These are phyloP conservation scores for Hyphodiscus sp. DNA, from an alignment of 2,329 filamentous ascomycete genomes.

Conservation along the genomic window DNA sequence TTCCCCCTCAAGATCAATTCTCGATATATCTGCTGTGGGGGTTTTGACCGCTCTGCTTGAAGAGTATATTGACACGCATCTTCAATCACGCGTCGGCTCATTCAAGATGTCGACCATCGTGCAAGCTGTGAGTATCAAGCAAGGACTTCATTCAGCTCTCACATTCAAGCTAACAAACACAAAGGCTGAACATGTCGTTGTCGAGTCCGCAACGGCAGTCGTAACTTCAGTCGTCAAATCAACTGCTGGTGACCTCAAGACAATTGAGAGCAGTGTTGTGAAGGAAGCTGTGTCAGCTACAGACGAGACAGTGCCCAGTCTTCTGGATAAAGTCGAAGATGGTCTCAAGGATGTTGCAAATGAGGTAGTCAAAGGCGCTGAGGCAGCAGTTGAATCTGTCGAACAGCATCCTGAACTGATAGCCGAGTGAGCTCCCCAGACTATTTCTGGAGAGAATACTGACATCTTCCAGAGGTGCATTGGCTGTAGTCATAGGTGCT, in stretches of 20 bases:
- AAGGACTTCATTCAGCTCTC: background rate
- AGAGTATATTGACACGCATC: no score
- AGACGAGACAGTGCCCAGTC: slow-evolving; percentile 6
- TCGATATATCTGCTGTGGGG: no score
- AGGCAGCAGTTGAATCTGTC: slow-evolving; percentile 15
- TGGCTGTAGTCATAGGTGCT: slow-evolving; percentile 21
- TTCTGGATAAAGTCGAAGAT: slow-evolving; percentile 14
- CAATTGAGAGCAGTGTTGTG: slow-evolving; percentile 11
- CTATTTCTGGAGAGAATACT: background rate
- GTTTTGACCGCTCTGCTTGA: no score
- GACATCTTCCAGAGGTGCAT: slow-evolving; percentile 11
- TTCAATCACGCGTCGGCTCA: background rate
- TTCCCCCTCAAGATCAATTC: no score
- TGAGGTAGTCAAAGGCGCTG: slow-evolving; percentile 17
- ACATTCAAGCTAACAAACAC: background rate
- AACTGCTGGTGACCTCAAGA: slow-evolving; percentile 5
- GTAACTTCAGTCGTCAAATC: background rate
- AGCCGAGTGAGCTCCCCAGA: slow-evolving; percentile 17
- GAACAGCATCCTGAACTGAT: slow-evolving; percentile 22
- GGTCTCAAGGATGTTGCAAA: slow-evolving; percentile 14
- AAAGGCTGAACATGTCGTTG: background rate
- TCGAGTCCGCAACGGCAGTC: background rate
- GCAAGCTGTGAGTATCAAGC: background rate
- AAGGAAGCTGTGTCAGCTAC: slow-evolving; percentile 14
- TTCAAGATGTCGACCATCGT: background rate